Percentiles rank a stretch among this genome's conserved stretches.
Evolutionary conservation across 768 basidiomycete genomes (phyloP).

Genomic region (Leccinum subgranulosum): DNA sequence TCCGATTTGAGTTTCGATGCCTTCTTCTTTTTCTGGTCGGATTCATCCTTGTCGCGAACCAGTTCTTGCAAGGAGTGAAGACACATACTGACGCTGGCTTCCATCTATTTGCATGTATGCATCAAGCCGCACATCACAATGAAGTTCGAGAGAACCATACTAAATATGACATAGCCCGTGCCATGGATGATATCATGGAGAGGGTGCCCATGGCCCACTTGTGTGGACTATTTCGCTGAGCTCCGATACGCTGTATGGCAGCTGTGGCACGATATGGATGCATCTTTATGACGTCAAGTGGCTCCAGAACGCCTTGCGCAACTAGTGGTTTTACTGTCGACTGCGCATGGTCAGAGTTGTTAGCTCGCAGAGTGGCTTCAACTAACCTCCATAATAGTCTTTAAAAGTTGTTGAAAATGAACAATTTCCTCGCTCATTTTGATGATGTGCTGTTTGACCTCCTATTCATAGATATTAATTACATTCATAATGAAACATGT

Average conservation of each 20-base stretch:
- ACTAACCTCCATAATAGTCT: slow-evolving; percentile 70
- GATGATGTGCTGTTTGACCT: slow-evolving; percentile 75
- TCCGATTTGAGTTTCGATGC: slow-evolving; percentile 47
- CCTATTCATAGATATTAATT: slow-evolving; percentile 38
- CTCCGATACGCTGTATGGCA: slow-evolving; percentile 36
- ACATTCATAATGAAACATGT: background rate
- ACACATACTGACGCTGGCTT: slow-evolving; percentile 80
- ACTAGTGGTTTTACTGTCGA: slow-evolving; percentile 37
- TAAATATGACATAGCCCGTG: slow-evolving; percentile 85
- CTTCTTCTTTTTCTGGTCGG: slow-evolving; percentile 37
- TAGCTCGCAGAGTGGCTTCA: background rate
- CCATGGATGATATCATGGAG: slow-evolving; percentile 54
- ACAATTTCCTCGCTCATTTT: slow-evolving; percentile 65
- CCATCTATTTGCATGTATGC: slow-evolving; percentile 50
- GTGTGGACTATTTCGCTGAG: slow-evolving; percentile 34
- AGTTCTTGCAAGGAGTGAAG: slow-evolving; percentile 58
- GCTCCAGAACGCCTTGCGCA: slow-evolving; percentile 42
- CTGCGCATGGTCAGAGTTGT: slow-evolving; percentile 17
- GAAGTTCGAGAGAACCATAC: slow-evolving; percentile 40
- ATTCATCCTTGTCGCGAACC: slow-evolving; percentile 37
- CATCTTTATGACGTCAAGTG: slow-evolving; percentile 56
- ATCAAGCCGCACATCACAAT: background rate
- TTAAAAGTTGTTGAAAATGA: slow-evolving; percentile 64
- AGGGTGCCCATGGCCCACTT: slow-evolving; percentile 52
- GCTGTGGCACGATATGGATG: slow-evolving; percentile 62